A percentile compares a stretch with the other conserved stretches of the same genome.
phyloP scores from a whole-genome alignment of 2,329 filamentous ascomycete genomes.

The Calonectria montana region DNA sequence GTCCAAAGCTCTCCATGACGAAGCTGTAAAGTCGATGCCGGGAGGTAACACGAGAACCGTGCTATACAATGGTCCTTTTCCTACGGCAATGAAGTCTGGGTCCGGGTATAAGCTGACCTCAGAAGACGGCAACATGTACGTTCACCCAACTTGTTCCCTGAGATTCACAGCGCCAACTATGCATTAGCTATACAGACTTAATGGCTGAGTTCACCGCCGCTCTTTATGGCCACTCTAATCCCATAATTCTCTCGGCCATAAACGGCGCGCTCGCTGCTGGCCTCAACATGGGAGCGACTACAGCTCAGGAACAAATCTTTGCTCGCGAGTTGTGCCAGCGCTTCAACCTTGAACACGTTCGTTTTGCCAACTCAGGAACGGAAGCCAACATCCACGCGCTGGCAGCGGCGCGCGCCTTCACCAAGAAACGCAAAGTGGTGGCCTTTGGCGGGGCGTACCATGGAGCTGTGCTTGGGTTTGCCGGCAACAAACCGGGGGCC shows the following conservation, averaged over 20 bases:
- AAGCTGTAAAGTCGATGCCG: slow-evolving; percentile 52
- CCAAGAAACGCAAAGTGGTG: slow-evolving; percentile 59
- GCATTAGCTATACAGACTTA: slow-evolving; percentile 66
- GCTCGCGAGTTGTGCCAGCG: slow-evolving; percentile 64
- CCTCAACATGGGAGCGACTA: slow-evolving; percentile 66
- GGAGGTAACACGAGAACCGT: slow-evolving; percentile 61
- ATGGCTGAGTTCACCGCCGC: slow-evolving; percentile 73
- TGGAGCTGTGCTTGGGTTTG: slow-evolving; percentile 52
- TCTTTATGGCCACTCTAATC: slow-evolving; percentile 74
- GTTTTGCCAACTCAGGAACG: slow-evolving; percentile 75
- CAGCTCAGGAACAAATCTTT: slow-evolving; percentile 61
- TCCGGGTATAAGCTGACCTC: slow-evolving; percentile 51
- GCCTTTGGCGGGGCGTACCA: slow-evolving; percentile 60
- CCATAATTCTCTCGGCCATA: slow-evolving; percentile 62
- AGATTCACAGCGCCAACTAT: neutral
- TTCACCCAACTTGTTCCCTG: neutral
- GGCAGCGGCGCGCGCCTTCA: slow-evolving; percentile 61
- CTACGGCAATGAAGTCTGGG: slow-evolving; percentile 53
- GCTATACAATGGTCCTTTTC: slow-evolving; percentile 57
- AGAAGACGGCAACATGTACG: slow-evolving; percentile 53
- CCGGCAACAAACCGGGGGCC: slow-evolving; percentile 45
- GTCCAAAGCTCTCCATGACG: slow-evolving; percentile 52
- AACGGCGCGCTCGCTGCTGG: slow-evolving; percentile 58
- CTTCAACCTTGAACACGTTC: slow-evolving; percentile 66
- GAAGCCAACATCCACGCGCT: slow-evolving; percentile 73